A percentile compares a stretch with the other conserved stretches of the same genome.
Conservation (phyloP, 1,284 basidiomycete genomes). For the Ceratorhiza oryzae-sativae region DNA sequence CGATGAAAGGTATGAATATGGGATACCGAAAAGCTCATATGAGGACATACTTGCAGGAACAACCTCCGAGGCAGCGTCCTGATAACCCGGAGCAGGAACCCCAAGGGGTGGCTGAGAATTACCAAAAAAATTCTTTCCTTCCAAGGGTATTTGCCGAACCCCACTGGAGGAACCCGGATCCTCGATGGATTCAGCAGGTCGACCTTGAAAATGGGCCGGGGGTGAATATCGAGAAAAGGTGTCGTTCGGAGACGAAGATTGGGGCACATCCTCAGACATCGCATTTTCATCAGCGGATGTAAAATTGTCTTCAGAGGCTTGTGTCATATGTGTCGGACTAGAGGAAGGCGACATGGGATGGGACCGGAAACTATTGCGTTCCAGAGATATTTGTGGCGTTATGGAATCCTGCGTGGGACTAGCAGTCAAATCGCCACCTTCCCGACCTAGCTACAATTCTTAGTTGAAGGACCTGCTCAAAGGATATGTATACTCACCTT, state of each 20-base stretch:
- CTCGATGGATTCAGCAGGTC: background rate
- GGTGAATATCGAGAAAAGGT: slow-evolving; percentile 16
- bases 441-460: background rate
- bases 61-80: background rate
- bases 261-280: background rate
- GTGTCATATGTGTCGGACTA: slow-evolving; percentile 19
- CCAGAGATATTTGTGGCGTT: background rate
- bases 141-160: background rate
- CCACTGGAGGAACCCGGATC: too few relatives aligned
- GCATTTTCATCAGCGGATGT: background rate
- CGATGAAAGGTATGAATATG: background rate
- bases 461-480: background rate
- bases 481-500: background rate
- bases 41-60: background rate
- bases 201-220: background rate
- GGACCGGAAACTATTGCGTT: background rate
- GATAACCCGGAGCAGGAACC: background rate
- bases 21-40: background rate
- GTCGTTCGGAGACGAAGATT: slow-evolving; percentile 6
- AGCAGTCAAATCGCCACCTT: too few relatives aligned
- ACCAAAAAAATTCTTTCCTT: background rate
- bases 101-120: background rate
- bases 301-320: background rate
- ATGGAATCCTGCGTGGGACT: background rate
- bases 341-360: background rate